Percentiles rank a stretch among this genome's conserved stretches.
These are phyloP conservation scores for Papiliotrema terrestris DNA, from an alignment of 1,284 basidiomycete genomes.

Conservation along the genomic window DNA sequence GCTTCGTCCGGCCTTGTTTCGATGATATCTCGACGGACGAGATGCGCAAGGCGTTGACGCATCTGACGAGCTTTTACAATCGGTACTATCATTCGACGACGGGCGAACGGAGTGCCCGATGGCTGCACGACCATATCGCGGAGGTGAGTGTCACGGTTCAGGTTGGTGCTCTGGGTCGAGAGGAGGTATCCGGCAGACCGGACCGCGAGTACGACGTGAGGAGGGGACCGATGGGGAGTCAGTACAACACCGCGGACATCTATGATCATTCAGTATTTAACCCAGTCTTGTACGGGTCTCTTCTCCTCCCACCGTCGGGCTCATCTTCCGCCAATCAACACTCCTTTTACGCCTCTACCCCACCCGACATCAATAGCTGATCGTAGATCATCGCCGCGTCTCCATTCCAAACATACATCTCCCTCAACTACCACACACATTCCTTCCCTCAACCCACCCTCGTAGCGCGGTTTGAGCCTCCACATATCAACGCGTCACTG, in stretches of 20 bases:
- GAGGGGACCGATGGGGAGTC: no score
- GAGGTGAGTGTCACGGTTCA: constrained; percentile 4
- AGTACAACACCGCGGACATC: no score
- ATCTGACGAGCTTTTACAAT: constrained; percentile 20
- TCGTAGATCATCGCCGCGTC: constrained; percentile 24
- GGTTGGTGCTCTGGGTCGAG: background rate
- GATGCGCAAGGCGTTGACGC: constrained; percentile 18
- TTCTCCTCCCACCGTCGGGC: no score
- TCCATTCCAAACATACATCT: constrained; percentile 20
- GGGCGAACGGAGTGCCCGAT: constrained; percentile 17
- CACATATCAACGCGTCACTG: constrained; percentile 11
- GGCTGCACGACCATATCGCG: constrained; percentile 22
- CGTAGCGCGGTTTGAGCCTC: constrained; percentile 37
- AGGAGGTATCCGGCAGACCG: no score
- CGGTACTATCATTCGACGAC: constrained; percentile 17
- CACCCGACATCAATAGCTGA: no score
- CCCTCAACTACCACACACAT: constrained; percentile 36
- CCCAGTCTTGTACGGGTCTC: no score
- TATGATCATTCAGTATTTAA: no score
- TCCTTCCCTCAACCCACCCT: constrained; percentile 46
- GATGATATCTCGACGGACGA: constrained; percentile 12
- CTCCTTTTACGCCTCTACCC: no score
- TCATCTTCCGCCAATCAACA: no score
- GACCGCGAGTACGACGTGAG: no score
- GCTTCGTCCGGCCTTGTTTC: constrained; percentile 15